A percentile compares a stretch with the other conserved stretches of the same genome.
phyloP scores from a whole-genome alignment of 2,329 filamentous ascomycete species.

The Fusarium sp. region DNA sequence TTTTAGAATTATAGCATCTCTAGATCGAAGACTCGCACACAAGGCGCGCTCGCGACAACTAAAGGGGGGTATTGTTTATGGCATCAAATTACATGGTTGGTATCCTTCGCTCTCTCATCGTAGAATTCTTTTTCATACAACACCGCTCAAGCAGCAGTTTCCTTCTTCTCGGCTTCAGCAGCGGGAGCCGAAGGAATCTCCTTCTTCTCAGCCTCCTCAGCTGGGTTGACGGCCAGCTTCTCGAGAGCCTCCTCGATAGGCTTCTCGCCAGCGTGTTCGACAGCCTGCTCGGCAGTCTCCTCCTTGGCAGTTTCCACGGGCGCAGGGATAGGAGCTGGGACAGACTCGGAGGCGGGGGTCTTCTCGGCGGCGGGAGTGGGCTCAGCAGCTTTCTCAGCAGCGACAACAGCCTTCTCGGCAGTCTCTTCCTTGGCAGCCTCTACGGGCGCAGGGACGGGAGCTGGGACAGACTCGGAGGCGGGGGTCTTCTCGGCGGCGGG shows the following conservation, averaged over 20 bases:
- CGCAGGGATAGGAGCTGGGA: constrained; percentile 17
- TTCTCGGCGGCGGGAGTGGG: neutral
- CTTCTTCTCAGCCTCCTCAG: constrained; percentile 25
- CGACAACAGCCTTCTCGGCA: constrained; percentile 32
- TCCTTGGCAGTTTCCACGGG: constrained; percentile 39
- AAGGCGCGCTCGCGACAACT: constrained; percentile 18
- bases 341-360: neutral
- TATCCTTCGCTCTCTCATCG: constrained; percentile 21
- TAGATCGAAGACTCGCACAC: constrained; percentile 17
- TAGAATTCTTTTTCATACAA: neutral
- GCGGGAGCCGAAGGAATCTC: constrained; percentile 1
- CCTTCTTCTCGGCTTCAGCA: constrained; percentile 30
- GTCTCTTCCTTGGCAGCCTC: constrained; percentile 41
- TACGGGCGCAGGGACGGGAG: constrained; percentile 28
- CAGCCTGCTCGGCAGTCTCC: constrained; percentile 36
- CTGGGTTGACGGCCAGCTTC: constrained; percentile 31
- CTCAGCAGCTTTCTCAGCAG: constrained; percentile 31
- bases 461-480: constrained; percentile 8
- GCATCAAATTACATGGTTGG: constrained; percentile 31
- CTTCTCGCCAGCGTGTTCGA: constrained; percentile 36
- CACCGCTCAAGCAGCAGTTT: constrained; percentile 10
- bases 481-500: constrained; percentile 15
- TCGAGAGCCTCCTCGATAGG: constrained; percentile 37
- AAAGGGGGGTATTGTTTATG: constrained; percentile 38
- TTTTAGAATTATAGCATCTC: constrained; percentile 29